These are phyloP conservation scores for Aspergillus ustus DNA, from an alignment of 2,329 filamentous ascomycete genomes.

Conservation along the genomic window DNA sequence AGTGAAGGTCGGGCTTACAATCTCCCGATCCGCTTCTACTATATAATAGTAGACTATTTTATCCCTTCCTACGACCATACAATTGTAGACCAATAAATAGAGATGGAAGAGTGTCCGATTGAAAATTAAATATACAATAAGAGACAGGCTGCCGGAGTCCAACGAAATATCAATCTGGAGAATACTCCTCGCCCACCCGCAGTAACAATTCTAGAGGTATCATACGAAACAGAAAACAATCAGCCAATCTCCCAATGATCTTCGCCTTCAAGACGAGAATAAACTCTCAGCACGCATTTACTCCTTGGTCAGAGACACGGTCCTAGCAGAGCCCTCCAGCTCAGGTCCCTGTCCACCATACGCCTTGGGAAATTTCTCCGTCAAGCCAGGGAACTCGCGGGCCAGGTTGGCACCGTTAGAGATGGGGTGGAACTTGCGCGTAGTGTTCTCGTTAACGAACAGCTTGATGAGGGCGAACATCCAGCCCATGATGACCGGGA, in stretches of 20 bases:
- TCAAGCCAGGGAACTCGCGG: slow-evolving; percentile 62
- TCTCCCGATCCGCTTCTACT: slow-evolving; percentile 4
- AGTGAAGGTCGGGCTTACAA: slow-evolving; percentile 15
- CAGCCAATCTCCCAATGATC: background rate
- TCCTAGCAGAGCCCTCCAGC: slow-evolving; percentile 47
- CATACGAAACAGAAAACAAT: slow-evolving; percentile 6
- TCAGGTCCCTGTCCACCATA: slow-evolving; percentile 76
- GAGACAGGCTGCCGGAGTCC: background rate
- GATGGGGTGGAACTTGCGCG: slow-evolving; percentile 80
- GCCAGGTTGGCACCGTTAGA: slow-evolving; percentile 72
- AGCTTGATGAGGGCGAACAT: slow-evolving; percentile 76
- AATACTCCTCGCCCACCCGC: background rate
- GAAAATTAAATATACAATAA: slow-evolving; percentile 12
- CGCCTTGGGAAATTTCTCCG: slow-evolving; percentile 68
- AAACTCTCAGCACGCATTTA: background rate
- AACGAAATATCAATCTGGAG: slow-evolving; percentile 3
- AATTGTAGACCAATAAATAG: background rate
- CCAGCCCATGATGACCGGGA: slow-evolving; percentile 89
- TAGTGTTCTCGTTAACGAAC: slow-evolving; percentile 72
- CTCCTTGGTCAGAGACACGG: slow-evolving; percentile 35
- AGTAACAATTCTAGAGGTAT: slow-evolving; percentile 18
- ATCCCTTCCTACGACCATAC: too few species aligned
- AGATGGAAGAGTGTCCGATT: slow-evolving; percentile 3
- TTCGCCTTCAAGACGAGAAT: background rate
- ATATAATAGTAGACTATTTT: too few species aligned